Conservation (phyloP, 2,329 filamentous ascomycete species). For the Diaporthe australafricana region DNA sequence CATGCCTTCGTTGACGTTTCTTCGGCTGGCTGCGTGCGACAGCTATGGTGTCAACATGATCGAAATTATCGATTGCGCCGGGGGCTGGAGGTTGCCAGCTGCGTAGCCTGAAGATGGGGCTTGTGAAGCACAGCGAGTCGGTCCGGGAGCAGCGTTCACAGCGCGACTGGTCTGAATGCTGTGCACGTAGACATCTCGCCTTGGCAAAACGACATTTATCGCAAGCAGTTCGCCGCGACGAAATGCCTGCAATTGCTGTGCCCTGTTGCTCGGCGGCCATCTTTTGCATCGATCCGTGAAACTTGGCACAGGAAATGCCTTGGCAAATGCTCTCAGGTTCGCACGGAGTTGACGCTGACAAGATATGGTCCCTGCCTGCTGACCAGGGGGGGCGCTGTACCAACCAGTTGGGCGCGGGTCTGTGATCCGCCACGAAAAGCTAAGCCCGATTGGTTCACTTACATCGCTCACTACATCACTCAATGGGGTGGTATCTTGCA, state of each 20-base stretch:
- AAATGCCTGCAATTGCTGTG: not conserved
- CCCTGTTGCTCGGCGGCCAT: not conserved
- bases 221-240: constrained; percentile 1
- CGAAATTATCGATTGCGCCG: not conserved
- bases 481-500: too few relatives aligned
- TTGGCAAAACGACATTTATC: not conserved
- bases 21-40: not conserved
- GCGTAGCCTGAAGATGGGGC: not conserved
- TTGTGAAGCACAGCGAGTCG: not conserved
- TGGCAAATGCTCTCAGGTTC: too few relatives aligned
- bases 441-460: too few relatives aligned
- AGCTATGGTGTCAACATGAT: not conserved
- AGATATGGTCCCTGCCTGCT: too few relatives aligned
- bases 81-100: not conserved
- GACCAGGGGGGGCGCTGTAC: too few relatives aligned
- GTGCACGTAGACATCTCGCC: not conserved
- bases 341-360: too few relatives aligned
- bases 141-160: not conserved
- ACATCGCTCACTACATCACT: too few relatives aligned
- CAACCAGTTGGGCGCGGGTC: too few relatives aligned
- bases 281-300: not conserved
- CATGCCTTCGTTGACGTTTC: not conserved
- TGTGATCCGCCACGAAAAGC: too few relatives aligned
- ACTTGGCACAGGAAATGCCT: too few relatives aligned
- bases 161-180: not conserved